phyloP scores from a whole-genome alignment of 495 filamentous ascomycete species.

The Hyphodiscus hymeniophilus region DNA sequence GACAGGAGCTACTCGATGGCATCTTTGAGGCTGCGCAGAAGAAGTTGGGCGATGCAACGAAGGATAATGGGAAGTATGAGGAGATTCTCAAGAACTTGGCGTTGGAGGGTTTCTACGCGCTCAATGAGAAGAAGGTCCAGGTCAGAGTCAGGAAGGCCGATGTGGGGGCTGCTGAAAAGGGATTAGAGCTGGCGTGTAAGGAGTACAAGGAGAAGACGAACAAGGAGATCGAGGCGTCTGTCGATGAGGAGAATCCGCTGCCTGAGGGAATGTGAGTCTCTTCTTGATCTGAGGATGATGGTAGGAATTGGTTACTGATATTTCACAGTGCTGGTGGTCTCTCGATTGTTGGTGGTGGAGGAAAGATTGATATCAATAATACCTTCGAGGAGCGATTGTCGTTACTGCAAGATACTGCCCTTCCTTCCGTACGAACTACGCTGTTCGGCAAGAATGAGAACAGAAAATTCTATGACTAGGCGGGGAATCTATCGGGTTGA shows the following conservation, averaged over 20 bases:
- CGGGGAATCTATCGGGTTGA: not conserved
- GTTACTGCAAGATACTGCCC: constrained; percentile 71
- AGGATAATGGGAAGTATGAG: constrained; percentile 68
- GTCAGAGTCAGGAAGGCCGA: constrained; percentile 76
- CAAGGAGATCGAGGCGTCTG: constrained; percentile 45
- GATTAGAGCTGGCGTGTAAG: constrained; percentile 60
- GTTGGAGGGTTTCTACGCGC: constrained; percentile 81
- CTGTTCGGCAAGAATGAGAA: constrained; percentile 91
- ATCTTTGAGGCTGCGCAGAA: constrained; percentile 74
- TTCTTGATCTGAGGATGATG: not conserved
- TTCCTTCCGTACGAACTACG: constrained; percentile 75
- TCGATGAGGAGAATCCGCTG: constrained; percentile 74
- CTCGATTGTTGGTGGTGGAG: constrained; percentile 66
- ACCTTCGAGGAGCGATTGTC: constrained; percentile 88
- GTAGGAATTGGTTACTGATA: constrained; percentile 8
- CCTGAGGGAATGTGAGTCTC: constrained; percentile 76
- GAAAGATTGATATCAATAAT: constrained; percentile 98
- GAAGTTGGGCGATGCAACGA: constrained; percentile 53
- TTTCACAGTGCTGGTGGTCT: constrained; percentile 86
- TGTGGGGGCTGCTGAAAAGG: constrained; percentile 60
- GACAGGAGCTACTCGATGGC: constrained; percentile 86
- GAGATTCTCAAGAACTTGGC: constrained; percentile 67
- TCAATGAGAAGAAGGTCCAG: constrained; percentile 69
- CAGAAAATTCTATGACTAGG: constrained; percentile 87
- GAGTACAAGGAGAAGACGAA: constrained; percentile 75